These are phyloP conservation scores for Pilatotrama ljubarskyi DNA, from an alignment of 768 basidiomycete genomes.

Conservation along the genomic window DNA sequence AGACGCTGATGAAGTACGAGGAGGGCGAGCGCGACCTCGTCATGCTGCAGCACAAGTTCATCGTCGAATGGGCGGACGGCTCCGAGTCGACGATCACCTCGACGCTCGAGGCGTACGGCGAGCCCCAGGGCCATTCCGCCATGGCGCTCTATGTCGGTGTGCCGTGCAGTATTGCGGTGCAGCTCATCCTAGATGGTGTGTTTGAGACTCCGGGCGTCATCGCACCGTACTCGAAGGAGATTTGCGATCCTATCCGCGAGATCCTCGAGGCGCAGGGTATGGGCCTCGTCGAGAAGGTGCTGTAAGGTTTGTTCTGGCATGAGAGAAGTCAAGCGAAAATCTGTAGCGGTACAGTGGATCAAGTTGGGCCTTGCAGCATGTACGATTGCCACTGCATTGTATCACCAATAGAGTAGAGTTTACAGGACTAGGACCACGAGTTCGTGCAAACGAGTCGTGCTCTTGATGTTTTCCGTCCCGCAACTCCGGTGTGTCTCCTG, in stretches of 20 bases:
- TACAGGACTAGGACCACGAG: background rate
- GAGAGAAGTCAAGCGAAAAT: too few relatives aligned
- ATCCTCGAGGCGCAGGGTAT: conserved; percentile 73
- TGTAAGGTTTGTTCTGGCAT: conserved; percentile 44
- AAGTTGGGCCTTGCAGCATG: too few relatives aligned
- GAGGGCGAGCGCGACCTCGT: conserved; percentile 92
- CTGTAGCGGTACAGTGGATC: too few relatives aligned
- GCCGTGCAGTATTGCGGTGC: conserved; percentile 91
- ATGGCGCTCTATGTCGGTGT: conserved; percentile 93
- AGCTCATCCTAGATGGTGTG: conserved; percentile 87
- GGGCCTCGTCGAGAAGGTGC: conserved; percentile 66
- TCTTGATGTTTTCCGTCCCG: too few relatives aligned
- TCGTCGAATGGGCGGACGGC: conserved; percentile 88
- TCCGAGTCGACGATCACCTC: conserved; percentile 81
- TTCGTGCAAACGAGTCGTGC: too few relatives aligned
- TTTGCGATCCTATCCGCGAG: conserved; percentile 73
- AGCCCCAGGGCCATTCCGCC: conserved; percentile 74
- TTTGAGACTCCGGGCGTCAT: conserved; percentile 77
- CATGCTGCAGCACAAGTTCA: conserved; percentile 98
- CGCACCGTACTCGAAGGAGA: conserved; percentile 84
- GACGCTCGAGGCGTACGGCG: conserved; percentile 88
- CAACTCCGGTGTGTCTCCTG: too few relatives aligned
- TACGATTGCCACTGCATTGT: too few relatives aligned
- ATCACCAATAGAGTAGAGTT: too few relatives aligned
- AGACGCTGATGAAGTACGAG: conserved; percentile 91